Evolutionary conservation across 306 rosid genomes (phyloP).

Genomic region (Cicer pinnatifidum): DNA sequence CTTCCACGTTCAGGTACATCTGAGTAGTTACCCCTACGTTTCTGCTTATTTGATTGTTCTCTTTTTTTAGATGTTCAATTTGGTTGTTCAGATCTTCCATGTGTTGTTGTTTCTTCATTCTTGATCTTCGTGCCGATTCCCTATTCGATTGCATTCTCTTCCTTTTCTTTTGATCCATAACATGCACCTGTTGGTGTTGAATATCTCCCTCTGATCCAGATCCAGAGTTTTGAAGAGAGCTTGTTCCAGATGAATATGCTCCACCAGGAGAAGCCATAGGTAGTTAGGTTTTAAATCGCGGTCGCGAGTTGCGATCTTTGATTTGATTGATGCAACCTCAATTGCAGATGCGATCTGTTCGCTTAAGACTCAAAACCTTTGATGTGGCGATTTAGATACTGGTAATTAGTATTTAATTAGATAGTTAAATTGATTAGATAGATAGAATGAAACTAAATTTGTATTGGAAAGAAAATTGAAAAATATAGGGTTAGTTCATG

Average conservation of each 20-base stretch:
- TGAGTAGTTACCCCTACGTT: constrained; percentile 57
- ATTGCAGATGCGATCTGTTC: background rate
- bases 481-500: constrained; percentile 46
- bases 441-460: background rate
- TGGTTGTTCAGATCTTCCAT: constrained; percentile 60
- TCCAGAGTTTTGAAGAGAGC: constrained; percentile 52
- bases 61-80: constrained; percentile 54
- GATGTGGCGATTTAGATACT: background rate
- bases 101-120: constrained; percentile 77
- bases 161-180: constrained; percentile 71
- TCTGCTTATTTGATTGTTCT: constrained; percentile 57
- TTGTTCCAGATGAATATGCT: constrained; percentile 55
- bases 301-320: background rate
- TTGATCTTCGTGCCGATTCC: constrained; percentile 80
- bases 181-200: background rate
- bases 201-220: constrained; percentile 63
- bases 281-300: background rate
- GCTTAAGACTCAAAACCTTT: background rate
- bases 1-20: constrained; percentile 56
- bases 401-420: background rate
- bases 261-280: constrained; percentile 53
- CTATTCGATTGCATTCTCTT: constrained; percentile 86
- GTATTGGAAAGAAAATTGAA: background rate
- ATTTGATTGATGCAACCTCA: background rate
- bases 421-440: background rate